A percentile compares a stretch with the other conserved stretches of the same genome.
Evolutionary conservation across 768 basidiomycete genomes (phyloP).

Genomic region (Rickenella mellea): DNA sequence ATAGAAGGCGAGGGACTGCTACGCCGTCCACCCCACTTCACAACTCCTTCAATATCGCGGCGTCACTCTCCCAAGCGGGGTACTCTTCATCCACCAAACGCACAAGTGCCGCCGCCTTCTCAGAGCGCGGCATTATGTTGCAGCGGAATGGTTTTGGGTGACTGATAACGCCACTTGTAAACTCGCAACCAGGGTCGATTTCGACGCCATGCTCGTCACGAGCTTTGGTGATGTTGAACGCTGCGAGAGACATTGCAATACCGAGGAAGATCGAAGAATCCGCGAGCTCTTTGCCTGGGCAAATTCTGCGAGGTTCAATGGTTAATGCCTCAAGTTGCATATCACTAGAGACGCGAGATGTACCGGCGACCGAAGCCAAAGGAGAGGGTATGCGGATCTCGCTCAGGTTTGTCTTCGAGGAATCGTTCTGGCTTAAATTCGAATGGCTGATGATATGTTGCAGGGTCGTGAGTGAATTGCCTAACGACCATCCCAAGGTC

Average conservation of each 20-base stretch:
- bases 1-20: too few relatives aligned
- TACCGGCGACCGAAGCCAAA: conserved; percentile 34
- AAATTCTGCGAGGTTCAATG: conserved; percentile 4
- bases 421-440: conserved; percentile 28
- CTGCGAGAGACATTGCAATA: conserved; percentile 8
- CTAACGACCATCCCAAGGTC: conserved; percentile 5
- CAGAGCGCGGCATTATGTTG: too few relatives aligned
- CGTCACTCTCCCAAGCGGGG: too few relatives aligned
- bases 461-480: conserved; percentile 25
- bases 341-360: background rate
- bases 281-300: conserved; percentile 11
- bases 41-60: too few relatives aligned
- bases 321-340: background rate
- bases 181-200: background rate
- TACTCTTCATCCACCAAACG: too few relatives aligned
- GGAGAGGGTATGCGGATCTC: conserved; percentile 14
- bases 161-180: background rate
- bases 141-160: too few relatives aligned
- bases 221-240: conserved; percentile 9
- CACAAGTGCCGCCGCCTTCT: too few relatives aligned
- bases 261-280: conserved; percentile 7
- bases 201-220: conserved; percentile 2
- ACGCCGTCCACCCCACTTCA: too few relatives aligned
- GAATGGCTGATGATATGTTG: conserved; percentile 22
- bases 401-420: conserved; percentile 8